Percentiles rank a stretch among this genome's conserved stretches.
These are phyloP conservation scores for Penicillium expansum DNA, from an alignment of 2,329 filamentous ascomycete genomes.

Conservation along the genomic window DNA sequence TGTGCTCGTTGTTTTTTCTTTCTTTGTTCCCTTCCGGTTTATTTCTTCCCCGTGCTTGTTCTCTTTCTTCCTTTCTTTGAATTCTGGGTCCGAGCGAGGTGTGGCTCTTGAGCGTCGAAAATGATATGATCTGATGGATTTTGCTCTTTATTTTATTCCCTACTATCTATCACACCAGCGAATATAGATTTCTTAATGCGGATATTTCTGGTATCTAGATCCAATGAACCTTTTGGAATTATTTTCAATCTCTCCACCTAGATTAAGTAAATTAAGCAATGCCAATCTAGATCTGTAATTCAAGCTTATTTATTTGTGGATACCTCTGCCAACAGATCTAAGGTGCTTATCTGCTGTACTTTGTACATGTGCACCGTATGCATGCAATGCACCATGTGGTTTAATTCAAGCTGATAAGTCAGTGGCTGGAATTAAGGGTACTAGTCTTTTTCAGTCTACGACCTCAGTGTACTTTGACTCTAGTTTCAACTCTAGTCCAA, in stretches of 20 bases:
- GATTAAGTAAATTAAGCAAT: neutral
- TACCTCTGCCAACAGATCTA: neutral
- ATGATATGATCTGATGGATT: conserved; percentile 10
- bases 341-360: neutral
- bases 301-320: neutral
- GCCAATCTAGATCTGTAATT: neutral
- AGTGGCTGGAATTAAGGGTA: neutral
- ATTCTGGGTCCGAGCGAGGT: neutral
- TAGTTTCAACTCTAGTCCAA: neutral
- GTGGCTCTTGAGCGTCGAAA: conserved; percentile 3
- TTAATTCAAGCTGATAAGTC: neutral
- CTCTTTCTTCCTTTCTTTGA: neutral
- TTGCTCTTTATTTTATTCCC: conserved; percentile 1
- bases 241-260: conserved; percentile 17
- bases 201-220: conserved; percentile 4
- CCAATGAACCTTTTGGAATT: neutral
- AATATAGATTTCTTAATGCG: conserved; percentile 8
- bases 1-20: too few species aligned
- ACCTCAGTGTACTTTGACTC: neutral
- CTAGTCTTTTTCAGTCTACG: neutral
- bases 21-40: neutral
- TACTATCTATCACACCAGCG: neutral
- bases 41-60: neutral
- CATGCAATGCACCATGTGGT: neutral
- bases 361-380: too few species aligned